A percentile compares a stretch with the other conserved stretches of the same genome.
Evolutionary conservation across 116 monocot genomes (phyloP).

Genomic region (Dioscorea cayenensis): DNA sequence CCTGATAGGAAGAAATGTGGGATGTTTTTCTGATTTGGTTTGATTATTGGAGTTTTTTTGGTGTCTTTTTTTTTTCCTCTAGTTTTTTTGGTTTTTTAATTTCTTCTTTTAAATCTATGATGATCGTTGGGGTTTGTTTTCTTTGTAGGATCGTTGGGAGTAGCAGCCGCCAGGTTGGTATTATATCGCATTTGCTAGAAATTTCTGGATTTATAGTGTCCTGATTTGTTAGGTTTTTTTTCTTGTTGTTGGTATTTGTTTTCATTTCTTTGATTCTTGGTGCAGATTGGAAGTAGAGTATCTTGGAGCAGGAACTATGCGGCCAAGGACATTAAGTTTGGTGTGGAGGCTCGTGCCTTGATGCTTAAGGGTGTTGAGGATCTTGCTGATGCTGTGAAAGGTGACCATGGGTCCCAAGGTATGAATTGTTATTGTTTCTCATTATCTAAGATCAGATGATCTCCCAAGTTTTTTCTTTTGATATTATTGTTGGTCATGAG

Average conservation of each 20-base stretch:
- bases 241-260: not conserved
- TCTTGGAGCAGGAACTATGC: slow-evolving; percentile 77
- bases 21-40: not conserved
- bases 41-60: not conserved
- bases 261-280: slow-evolving; percentile 1
- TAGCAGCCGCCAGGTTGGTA: slow-evolving; percentile 37
- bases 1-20: no score
- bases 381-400: slow-evolving; percentile 70
- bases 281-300: slow-evolving; percentile 62
- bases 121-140: not conserved
- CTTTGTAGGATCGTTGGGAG: slow-evolving; percentile 24
- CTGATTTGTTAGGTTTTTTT: no score
- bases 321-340: slow-evolving; percentile 69
- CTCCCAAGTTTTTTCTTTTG: not conserved
- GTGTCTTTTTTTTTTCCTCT: not conserved
- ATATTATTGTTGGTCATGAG: not conserved
- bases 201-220: not conserved
- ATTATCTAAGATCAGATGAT: not conserved
- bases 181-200: not conserved
- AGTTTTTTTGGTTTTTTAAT: not conserved
- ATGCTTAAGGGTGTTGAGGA: slow-evolving; percentile 81
- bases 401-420: slow-evolving; percentile 86
- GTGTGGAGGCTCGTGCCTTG: slow-evolving; percentile 68
- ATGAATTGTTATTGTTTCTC: not conserved
- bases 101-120: not conserved